These are phyloP conservation scores for Vanrija humicola DNA, from an alignment of 1,284 basidiomycete species.

Conservation along the genomic window DNA sequence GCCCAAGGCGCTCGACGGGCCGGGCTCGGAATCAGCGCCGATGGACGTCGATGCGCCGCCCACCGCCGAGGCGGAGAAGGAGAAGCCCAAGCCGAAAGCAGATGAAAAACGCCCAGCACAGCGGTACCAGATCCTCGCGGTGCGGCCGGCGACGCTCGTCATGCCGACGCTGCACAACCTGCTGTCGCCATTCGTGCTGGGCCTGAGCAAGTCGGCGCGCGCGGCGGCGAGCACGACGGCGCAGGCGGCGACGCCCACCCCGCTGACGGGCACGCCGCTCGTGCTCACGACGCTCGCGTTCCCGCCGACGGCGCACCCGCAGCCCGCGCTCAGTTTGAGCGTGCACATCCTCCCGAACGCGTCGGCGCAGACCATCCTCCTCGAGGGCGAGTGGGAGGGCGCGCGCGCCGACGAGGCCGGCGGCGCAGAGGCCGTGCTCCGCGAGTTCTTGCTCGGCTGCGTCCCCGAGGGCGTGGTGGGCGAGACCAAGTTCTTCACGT, in stretches of 20 bases:
- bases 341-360: slow-evolving; percentile 33
- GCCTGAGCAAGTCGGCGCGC: slow-evolving; percentile 38
- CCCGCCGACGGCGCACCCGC: slow-evolving; percentile 21
- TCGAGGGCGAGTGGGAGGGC: slow-evolving; percentile 36
- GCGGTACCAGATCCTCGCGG: slow-evolving; percentile 28
- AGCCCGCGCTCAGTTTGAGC: slow-evolving; percentile 23
- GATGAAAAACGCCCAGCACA: neutral
- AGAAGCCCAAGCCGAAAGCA: neutral
- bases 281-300: slow-evolving; percentile 30
- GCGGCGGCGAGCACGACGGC: slow-evolving; percentile 37
- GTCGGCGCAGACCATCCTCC: slow-evolving; percentile 29
- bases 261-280: slow-evolving; percentile 31
- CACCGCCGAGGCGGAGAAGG: neutral
- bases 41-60: neutral
- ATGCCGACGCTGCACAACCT: slow-evolving; percentile 39
- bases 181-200: slow-evolving; percentile 40
- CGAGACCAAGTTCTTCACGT: slow-evolving; percentile 14
- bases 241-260: slow-evolving; percentile 28
- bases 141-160: slow-evolving; percentile 28
- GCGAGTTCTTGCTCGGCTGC: slow-evolving; percentile 34
- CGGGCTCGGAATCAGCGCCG: neutral
- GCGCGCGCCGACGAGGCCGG: neutral
- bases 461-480: slow-evolving; percentile 27
- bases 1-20: slow-evolving; percentile 1
- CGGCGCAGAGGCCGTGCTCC: slow-evolving; percentile 12